Conservation (phyloP, 2,329 filamentous ascomycete genomes). For the Boeremia lycopersici region DNA sequence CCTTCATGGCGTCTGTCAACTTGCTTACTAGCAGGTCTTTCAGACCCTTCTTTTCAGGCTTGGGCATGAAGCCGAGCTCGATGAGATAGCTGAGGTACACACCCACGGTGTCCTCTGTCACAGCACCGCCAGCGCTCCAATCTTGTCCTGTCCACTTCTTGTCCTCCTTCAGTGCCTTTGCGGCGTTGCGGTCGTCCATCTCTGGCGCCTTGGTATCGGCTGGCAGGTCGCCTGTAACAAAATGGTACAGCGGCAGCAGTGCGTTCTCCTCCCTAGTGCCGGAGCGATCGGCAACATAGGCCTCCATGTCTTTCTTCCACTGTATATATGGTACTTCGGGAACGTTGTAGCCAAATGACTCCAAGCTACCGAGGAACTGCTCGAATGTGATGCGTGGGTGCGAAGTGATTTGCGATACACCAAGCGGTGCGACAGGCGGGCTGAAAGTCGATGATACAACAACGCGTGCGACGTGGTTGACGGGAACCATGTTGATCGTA, state of each 20-base stretch:
- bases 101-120: constrained; percentile 66
- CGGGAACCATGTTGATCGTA: constrained; percentile 87
- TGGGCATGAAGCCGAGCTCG: constrained; percentile 65
- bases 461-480: constrained; percentile 80
- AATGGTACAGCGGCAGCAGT: constrained; percentile 73
- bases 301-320: constrained; percentile 72
- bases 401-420: constrained; percentile 78
- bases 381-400: constrained; percentile 80
- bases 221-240: constrained; percentile 73
- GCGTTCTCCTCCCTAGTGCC: constrained; percentile 71
- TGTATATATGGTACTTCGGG: constrained; percentile 69
- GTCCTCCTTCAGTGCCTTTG: constrained; percentile 67
- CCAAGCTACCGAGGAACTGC: constrained; percentile 73
- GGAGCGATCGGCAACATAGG: constrained; percentile 65
- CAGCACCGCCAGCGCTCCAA: constrained; percentile 61
- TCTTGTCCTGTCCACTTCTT: constrained; percentile 64
- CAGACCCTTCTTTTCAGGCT: constrained; percentile 35
- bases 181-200: constrained; percentile 74
- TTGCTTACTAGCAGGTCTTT: constrained; percentile 35
- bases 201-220: constrained; percentile 73
- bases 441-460: constrained; percentile 76
- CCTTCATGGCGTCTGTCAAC: constrained; percentile 41
- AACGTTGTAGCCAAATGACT: constrained; percentile 74
- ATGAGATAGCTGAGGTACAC: constrained; percentile 68
- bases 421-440: constrained; percentile 59